Evolutionary conservation across 108 stramenopile species (phyloP), one percentile per base, ranked within the genome.

Genomic region (Nitzschia sp.): DNA sequence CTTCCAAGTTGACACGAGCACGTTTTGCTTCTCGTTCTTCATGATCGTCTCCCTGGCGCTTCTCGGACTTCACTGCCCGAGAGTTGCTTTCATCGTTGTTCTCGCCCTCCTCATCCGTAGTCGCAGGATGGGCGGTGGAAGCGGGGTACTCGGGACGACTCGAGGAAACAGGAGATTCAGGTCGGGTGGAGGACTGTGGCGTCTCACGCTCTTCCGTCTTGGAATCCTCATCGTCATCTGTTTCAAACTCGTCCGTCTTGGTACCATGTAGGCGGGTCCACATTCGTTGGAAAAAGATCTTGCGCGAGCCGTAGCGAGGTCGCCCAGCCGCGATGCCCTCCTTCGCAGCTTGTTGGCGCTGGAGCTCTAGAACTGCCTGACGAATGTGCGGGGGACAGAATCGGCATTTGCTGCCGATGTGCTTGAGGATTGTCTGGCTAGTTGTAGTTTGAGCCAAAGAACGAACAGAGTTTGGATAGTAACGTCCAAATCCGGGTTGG

Each of bases 371-470:
- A 11, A 85, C 65, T 17, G 80, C 75, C 58, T 81, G 69, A n/a
- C 82, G 65, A 7, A 89, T 53, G 15, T 79, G 52, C 1, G 71
- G 75, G 14, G 88, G 88, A 41, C 81, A 80, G 66, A 73, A 71
- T 22, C 81, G 69, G 69, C 88, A 89, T 43, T 86, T 85, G 41
- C 59, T 56, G 10, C 77, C 77, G 53, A 89, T 77, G 63, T 89
- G 86, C 74, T 91, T 91, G 50, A 91, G 74, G 48, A 91, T 88
- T 9, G 90, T 86, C 57, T 86, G 86, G 55, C 71, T 77, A 0
- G 90, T 91, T 0, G 90, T 91, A 10, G 90, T 91, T 63, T 91
- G 90, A 5, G 85, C 83, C n/a, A 91, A 67, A 57, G 78, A 82
- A 19, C 83, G 75, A 14, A 81, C 65, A 21, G 83, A 80, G 51